phyloP scores from a whole-genome alignment of 148 eudicot genomes.

The Arbutus unedo region DNA sequence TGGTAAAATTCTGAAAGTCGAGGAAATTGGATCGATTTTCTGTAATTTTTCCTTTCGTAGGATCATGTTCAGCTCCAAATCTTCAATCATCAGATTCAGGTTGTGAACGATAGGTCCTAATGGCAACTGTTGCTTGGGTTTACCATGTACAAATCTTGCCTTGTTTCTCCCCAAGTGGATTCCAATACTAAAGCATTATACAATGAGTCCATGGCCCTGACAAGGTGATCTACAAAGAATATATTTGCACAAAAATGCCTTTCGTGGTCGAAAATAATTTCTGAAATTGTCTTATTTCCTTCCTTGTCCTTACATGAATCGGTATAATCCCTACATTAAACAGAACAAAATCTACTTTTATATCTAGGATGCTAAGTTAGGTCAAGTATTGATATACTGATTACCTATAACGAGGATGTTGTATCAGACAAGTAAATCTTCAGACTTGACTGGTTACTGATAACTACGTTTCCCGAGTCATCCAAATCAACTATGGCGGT shows the following conservation, averaged over 20 bases:
- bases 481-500: slow-evolving; percentile 41
- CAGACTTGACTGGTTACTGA: slow-evolving; percentile 27
- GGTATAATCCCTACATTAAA: background rate
- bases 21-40: background rate
- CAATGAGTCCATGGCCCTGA: too few species aligned
- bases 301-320: slow-evolving; percentile 10
- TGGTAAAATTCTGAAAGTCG: background rate
- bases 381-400: background rate
- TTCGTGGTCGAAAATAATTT: background rate
- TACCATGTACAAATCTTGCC: background rate
- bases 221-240: too few species aligned
- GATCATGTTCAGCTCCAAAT: background rate
- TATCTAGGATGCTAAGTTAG: background rate
- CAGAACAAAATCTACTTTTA: background rate
- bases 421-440: slow-evolving; percentile 35
- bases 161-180: too few species aligned
- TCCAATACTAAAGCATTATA: too few species aligned
- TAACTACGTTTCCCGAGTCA: slow-evolving; percentile 45
- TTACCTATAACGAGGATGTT: slow-evolving; percentile 18
- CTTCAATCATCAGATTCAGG: background rate
- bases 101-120: background rate
- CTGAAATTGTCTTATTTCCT: background rate
- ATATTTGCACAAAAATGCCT: too few species aligned
- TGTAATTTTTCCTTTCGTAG: background rate
- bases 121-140: background rate